Evolutionary conservation across 192 early-diverging fungal species (phyloP), one percentile per base, ranked within the genome.

Genomic region (Pilobolus umbonatus): DNA sequence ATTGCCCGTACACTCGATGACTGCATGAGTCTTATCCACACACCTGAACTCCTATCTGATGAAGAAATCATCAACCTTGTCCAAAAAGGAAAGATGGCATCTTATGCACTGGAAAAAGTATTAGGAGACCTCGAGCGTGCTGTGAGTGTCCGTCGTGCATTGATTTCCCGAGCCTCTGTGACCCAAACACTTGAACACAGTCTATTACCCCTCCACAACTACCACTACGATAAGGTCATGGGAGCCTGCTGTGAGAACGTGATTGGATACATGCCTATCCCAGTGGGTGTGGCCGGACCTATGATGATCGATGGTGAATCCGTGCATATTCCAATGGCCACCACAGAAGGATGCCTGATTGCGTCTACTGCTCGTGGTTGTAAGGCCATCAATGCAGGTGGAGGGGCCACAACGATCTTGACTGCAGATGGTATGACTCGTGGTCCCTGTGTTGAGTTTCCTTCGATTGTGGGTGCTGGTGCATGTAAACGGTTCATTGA

Each of bases 201-300:
- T 43, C 64, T 74, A 15, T 69, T 96, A 42, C 94, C 94, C 15
- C 76, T 89, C 63, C 70, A 86, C 46, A 81, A 89, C 69, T 96
- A 95, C 64, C 89, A 93, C 71, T 96, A 96, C 68, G 76, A 79
- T 62, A 87, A 88, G 65, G 89, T 96, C 3, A 81, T 86, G 64
- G 94, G 94, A 5, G 83, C 87, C 55, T 96, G 94, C 75, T 96
- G 94, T 66, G 94, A 96, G 72, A 96, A 95, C 71, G 94, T 96
- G 7, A 85, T 96, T 63, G 94, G 94, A 40, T 87, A 95, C 55
- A 82, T 92, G 77, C 94, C 93, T 5, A 67, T 96, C 28, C 94
- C 94, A 0, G 83, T 96, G 3, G 94, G 94, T 55, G 85, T 96
- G 60, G 93, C 93, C 10, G 94, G 94, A 4, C 94, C 94, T 0